Evolutionary conservation across 2,329 filamentous ascomycete genomes (phyloP).

Genomic region (Aspergillus fumigatiaffinis): DNA sequence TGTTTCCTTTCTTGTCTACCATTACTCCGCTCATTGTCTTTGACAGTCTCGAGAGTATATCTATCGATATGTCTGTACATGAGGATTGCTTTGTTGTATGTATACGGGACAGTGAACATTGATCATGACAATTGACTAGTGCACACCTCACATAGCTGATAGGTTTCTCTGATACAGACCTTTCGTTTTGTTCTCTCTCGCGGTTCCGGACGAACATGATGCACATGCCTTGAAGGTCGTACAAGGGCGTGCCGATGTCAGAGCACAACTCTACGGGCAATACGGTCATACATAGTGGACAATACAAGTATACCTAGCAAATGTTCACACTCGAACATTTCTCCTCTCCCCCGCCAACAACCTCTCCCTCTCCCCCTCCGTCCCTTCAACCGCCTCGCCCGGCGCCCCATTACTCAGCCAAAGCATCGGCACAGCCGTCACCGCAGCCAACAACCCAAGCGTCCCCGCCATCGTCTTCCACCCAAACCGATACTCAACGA

Average conservation of each 20-base stretch:
- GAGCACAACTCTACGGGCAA: no score
- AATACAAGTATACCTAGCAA: background rate
- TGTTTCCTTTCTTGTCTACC: background rate
- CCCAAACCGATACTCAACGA: constrained; percentile 29
- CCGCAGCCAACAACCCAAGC: constrained; percentile 25
- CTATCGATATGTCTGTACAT: background rate
- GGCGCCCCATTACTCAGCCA: constrained; percentile 11
- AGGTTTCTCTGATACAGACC: no score
- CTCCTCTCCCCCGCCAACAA: constrained; percentile 6
- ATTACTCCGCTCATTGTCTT: background rate
- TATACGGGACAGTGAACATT: background rate
- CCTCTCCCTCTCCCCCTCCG: constrained; percentile 6
- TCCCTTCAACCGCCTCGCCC: background rate
- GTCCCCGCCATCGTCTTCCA: constrained; percentile 29
- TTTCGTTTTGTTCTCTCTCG: no score
- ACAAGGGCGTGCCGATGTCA: background rate
- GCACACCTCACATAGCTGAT: no score
- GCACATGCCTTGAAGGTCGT: background rate
- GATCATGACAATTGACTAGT: background rate
- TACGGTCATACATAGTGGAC: no score
- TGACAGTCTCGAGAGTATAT: background rate
- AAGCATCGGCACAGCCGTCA: constrained; percentile 25
- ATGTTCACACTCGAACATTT: background rate
- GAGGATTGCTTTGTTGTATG: background rate
- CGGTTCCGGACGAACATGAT: no score